Percentiles rank a stretch among this genome's conserved stretches.
These are phyloP conservation scores for Penicillium hesseltinei DNA, from an alignment of 2,329 filamentous ascomycete species.

Conservation along the genomic window DNA sequence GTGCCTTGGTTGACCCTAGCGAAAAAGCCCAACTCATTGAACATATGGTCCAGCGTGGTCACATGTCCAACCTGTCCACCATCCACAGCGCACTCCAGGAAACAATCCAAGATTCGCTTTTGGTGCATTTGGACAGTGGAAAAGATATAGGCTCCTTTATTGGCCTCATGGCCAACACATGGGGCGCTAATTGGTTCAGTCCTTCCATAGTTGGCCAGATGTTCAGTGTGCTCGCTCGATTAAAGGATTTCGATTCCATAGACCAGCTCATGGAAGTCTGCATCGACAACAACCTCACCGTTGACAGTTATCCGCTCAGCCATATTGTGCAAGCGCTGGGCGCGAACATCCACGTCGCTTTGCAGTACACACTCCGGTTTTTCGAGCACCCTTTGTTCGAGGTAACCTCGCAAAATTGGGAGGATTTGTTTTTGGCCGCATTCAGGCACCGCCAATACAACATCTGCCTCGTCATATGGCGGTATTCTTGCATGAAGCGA, in stretches of 20 bases:
- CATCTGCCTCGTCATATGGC: conserved; percentile 48
- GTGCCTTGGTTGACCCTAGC: conserved; percentile 27
- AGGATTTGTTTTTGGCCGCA: conserved; percentile 44
- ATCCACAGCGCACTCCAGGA: conserved; percentile 29
- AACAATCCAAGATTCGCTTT: conserved; percentile 35
- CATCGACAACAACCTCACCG: conserved; percentile 24
- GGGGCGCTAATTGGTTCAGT: conserved; percentile 40
- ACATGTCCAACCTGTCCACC: conserved; percentile 25
- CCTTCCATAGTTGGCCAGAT: conserved; percentile 38
- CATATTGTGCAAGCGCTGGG: conserved; percentile 30
- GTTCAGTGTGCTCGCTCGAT: conserved; percentile 32
- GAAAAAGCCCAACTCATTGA: conserved; percentile 32
- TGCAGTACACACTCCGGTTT: conserved; percentile 25
- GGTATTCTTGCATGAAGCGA: conserved; percentile 45
- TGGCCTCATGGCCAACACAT: conserved; percentile 35
- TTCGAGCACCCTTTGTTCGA: conserved; percentile 19
- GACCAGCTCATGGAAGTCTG: conserved; percentile 34
- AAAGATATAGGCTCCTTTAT: conserved; percentile 39
- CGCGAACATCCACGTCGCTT: conserved; percentile 23
- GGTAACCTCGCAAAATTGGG: conserved; percentile 29
- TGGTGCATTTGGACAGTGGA: conserved; percentile 34
- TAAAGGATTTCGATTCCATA: conserved; percentile 27
- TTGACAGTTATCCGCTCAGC: conserved; percentile 31
- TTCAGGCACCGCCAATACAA: conserved; percentile 42
- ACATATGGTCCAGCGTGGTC: conserved; percentile 33